Evolutionary conservation across 768 basidiomycete species (phyloP), one percentile per base, ranked within the genome.

Genomic region (Rhodocollybia butyracea): DNA sequence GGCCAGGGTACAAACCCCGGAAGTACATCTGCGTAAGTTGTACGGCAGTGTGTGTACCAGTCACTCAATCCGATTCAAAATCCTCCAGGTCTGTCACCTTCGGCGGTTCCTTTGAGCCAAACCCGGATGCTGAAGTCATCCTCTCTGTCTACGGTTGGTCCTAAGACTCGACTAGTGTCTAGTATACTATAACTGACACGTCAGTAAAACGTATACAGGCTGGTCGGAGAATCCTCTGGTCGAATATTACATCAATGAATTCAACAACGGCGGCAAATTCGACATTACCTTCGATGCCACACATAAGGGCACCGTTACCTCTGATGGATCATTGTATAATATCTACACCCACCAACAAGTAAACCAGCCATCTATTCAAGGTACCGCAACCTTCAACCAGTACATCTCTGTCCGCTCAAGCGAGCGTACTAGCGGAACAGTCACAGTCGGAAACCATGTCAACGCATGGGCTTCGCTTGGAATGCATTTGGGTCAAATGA

Each of bases 1-100:
- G 69, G 70, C 40, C 71, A 70, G 56, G 70, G 70, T n/a, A 70
- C 68, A 68, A 69, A 61, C 24, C 68, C 68, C 11, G 70, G 70
- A 17, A 50, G 64, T 54, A 62, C 66, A 11, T 41, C 61, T 59
- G 22, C 56, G 59, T 31, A 24, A 6, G 11, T 17, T 15, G 19
- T 43, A 50, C 57, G 27, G 31, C 26, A 11, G 45, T 27, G 26
- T 19, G 8, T 10, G 19, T 8, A 43, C n/a, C 8, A 8, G 42
- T n/a, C 8, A 21, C 21, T 10, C 42, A n/a, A 30, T 15, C 5
- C 45, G n/a, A 11, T 26, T 26, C 6, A 46, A 24, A 46, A 24
- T 46, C 19, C 21, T 43, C 42, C 42, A n/a, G n/a, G 42, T n/a
- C 24, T 5, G 27, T 46, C 22, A 26, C 45, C 4, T 46, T 30